These are phyloP conservation scores for Metroxylon sagu DNA, from an alignment of 176 grass and related monocot species.

Conservation along the genomic window DNA sequence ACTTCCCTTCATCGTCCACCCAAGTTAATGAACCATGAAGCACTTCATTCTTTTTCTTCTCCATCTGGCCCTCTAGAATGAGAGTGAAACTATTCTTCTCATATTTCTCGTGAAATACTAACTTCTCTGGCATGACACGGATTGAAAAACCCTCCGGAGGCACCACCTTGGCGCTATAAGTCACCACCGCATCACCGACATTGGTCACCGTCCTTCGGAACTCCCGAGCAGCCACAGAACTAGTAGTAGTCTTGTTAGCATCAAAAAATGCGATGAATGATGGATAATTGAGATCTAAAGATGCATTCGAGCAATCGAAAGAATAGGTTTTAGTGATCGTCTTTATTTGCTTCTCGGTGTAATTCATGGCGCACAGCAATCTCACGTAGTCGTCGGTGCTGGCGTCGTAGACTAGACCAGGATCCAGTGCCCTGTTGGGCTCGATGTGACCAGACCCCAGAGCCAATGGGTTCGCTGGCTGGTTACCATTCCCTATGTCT, in stretches of 20 bases:
- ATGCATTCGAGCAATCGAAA: conserved; percentile 33
- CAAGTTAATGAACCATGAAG: conserved; percentile 64
- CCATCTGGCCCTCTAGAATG: conserved; percentile 35
- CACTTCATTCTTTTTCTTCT: conserved; percentile 26
- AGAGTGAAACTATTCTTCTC: conserved; percentile 34
- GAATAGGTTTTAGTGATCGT: conserved; percentile 36
- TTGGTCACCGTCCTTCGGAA: conserved; percentile 57
- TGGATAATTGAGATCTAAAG: conserved; percentile 49
- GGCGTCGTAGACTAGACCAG: conserved; percentile 62
- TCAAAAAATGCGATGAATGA: conserved; percentile 30
- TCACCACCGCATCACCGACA: conserved; percentile 37
- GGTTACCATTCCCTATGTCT: conserved; percentile 16
- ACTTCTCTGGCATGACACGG: conserved; percentile 22
- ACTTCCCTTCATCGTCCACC: conserved; percentile 56
- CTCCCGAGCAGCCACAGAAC: background rate
- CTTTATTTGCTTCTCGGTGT: conserved; percentile 47
- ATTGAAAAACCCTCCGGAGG: conserved; percentile 36
- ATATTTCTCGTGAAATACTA: conserved; percentile 41
- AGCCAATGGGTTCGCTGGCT: conserved; percentile 31
- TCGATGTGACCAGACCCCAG: conserved; percentile 62
- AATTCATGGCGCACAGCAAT: conserved; percentile 57
- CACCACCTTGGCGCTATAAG: conserved; percentile 41
- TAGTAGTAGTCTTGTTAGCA: background rate
- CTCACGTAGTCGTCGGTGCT: conserved; percentile 41
- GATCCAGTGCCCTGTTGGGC: conserved; percentile 64